Percentiles rank a stretch among this genome's conserved stretches.
Conservation (phyloP, 768 basidiomycete genomes). For the Amanita jacksonii region DNA sequence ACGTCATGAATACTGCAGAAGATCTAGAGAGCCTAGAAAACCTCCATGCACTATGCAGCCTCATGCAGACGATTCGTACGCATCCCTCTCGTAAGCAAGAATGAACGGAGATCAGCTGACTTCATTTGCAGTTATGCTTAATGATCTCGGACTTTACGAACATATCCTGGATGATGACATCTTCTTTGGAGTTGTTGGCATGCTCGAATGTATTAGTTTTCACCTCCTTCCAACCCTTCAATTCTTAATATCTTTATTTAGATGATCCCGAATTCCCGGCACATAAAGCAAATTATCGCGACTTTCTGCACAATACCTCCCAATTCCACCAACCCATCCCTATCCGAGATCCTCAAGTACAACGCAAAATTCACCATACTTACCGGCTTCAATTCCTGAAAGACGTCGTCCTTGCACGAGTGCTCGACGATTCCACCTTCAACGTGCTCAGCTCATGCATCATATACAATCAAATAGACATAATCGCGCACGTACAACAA, state of each 20-base stretch:
- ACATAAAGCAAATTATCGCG: slow-evolving; percentile 96
- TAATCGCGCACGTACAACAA: slow-evolving; percentile 80
- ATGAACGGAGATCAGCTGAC: not conserved
- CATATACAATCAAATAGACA: slow-evolving; percentile 98
- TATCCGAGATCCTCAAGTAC: slow-evolving; percentile 65
- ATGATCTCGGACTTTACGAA: slow-evolving; percentile 92
- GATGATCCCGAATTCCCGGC: slow-evolving; percentile 95
- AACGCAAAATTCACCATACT: slow-evolving; percentile 91
- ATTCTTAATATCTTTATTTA: slow-evolving; percentile 21
- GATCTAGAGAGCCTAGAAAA: slow-evolving; percentile 88
- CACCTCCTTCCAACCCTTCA: slow-evolving; percentile 7
- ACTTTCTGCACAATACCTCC: slow-evolving; percentile 78
- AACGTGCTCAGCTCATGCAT: slow-evolving; percentile 95
- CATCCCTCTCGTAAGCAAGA: slow-evolving; percentile 8
- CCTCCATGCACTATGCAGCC: slow-evolving; percentile 80
- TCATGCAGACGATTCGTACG: slow-evolving; percentile 91
- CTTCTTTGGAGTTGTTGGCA: slow-evolving; percentile 89
- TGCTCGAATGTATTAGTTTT: slow-evolving; percentile 89
- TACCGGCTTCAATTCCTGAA: slow-evolving; percentile 97
- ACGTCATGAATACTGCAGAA: slow-evolving; percentile 81
- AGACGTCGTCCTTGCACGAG: slow-evolving; percentile 93
- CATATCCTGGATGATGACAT: slow-evolving; percentile 89
- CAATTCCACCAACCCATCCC: slow-evolving; percentile 85
- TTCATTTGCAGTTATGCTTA: slow-evolving; percentile 66
- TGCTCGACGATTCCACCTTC: slow-evolving; percentile 93